Evolutionary conservation across 179 eudicot species (phyloP), one percentile per base, ranked within the genome.

Genomic region (Beta corolliflora): DNA sequence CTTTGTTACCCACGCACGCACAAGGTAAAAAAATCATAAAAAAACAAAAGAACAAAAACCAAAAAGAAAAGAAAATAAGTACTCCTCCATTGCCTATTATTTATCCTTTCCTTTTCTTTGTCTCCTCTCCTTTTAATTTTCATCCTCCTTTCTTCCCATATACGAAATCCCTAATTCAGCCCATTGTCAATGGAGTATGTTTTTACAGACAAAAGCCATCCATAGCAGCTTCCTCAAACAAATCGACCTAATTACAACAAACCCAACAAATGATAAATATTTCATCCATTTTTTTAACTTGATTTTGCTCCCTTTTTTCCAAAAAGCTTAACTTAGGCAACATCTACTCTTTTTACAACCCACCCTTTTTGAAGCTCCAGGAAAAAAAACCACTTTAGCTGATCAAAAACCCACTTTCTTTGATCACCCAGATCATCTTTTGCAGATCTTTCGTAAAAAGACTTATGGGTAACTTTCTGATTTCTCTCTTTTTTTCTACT

Each of bases 151-250:
- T 81, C 86, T 84, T 84, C 58, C 76, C 48, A 78, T 29, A 81
- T 63, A 81, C 78, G 86, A 80, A 84, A 84, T 63, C 86, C 81
- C 86, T 64, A 77, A 81, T 77, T 56, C 7, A 76, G 77, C 78
- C n/a, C 46, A 52, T 78, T 76, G 41, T 4, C 64, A 54, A 71
- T 77, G 86, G 79, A 64, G 80, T 29, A 63, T 7, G 7, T 50
- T 9, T 53, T 58, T 61, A n/a, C 68, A 13, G 55, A 13, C 31
- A 48, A 31, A 63, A 61, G 16, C 7, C 73, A 56, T 18, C 72
- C 29, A 3, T 58, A 46, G n/a, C 77, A 59, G 70, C 46, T 41
- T 56, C 16, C 19, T 7, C 3, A 55, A 55, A 14, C 59, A 55
- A 7, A 11, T 25, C n/a, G 36, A 67, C 14, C 14, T n/a, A n/a